Conservation (phyloP, 192 early-diverging fungal genomes). For the Entomortierella beljakovae region DNA sequence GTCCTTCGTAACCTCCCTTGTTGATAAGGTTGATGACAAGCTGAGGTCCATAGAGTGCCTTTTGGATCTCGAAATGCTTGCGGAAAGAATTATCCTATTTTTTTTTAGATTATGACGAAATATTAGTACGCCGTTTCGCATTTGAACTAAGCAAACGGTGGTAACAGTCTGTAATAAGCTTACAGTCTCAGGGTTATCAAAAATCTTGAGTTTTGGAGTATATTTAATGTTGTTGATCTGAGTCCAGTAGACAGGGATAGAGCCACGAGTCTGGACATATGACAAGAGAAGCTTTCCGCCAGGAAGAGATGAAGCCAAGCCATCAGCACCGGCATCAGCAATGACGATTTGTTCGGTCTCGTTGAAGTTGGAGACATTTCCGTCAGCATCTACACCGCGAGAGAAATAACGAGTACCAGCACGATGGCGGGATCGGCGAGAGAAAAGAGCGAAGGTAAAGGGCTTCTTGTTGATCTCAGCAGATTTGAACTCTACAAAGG, state of each 20-base stretch:
- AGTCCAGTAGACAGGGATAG: slow-evolving; percentile 94
- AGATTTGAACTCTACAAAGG: slow-evolving; percentile 78
- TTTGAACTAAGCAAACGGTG: too few species aligned
- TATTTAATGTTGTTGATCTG: slow-evolving; percentile 95
- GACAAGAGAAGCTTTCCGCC: slow-evolving; percentile 67
- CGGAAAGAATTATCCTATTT: slow-evolving; percentile 71
- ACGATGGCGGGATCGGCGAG: slow-evolving; percentile 84
- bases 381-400: slow-evolving; percentile 91
- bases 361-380: slow-evolving; percentile 96
- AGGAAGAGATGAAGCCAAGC: slow-evolving; percentile 31
- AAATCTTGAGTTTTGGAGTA: slow-evolving; percentile 86
- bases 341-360: slow-evolving; percentile 96
- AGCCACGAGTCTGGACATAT: slow-evolving; percentile 95
- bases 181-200: slow-evolving; percentile 75
- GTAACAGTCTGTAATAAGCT: slow-evolving; percentile 6
- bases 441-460: slow-evolving; percentile 85
- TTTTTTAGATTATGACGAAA: not conserved
- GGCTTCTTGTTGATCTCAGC: slow-evolving; percentile 71
- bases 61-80: slow-evolving; percentile 79
- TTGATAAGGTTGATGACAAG: slow-evolving; percentile 95
- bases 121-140: not conserved
- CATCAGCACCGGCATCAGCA: slow-evolving; percentile 61
- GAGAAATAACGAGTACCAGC: slow-evolving; percentile 93
- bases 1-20: slow-evolving; percentile 91
- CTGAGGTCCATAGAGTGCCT: slow-evolving; percentile 81